Evolutionary conservation across 805 yeast species (phyloP).

Genomic region (Yarrowia sp.): DNA sequence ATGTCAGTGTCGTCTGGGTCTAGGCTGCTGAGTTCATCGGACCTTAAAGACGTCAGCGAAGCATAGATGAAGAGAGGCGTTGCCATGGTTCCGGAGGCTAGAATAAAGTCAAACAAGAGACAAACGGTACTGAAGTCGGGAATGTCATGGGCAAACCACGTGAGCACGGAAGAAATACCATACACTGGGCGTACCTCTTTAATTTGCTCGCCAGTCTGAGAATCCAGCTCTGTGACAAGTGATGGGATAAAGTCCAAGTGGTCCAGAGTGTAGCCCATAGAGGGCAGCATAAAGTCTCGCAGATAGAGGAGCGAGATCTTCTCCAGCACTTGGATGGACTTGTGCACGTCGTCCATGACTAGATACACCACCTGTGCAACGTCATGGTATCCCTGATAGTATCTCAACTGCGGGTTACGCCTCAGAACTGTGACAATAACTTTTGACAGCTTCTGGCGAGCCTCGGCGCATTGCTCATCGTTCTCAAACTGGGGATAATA

Average conservation of each 20-base stretch:
- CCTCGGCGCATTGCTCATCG: conserved; percentile 36
- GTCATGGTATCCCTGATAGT: conserved; percentile 94
- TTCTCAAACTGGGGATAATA: conserved; percentile 39
- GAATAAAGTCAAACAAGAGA: conserved; percentile 64
- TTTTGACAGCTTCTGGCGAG: conserved; percentile 44
- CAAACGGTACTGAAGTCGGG: conserved; percentile 48
- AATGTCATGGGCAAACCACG: conserved; percentile 73
- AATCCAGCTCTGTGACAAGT: conserved; percentile 51
- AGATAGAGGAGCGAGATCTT: conserved; percentile 57
- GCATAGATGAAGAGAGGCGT: conserved; percentile 60
- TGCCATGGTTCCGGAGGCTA: conserved; percentile 54
- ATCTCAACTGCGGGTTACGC: conserved; percentile 57
- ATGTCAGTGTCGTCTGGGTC: conserved; percentile 41
- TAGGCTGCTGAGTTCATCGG: conserved; percentile 45
- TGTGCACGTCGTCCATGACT: conserved; percentile 43
- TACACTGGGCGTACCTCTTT: conserved; percentile 53
- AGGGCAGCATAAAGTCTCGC: conserved; percentile 81
- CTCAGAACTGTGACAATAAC: conserved; percentile 56
- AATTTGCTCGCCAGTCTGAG: conserved; percentile 7
- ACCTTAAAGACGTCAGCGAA: conserved; percentile 47
- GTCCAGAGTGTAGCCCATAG: conserved; percentile 60
- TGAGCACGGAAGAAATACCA: conserved; percentile 72
- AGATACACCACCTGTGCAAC: conserved; percentile 64
- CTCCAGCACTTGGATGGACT: conserved; percentile 46
- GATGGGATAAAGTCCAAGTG: conserved; percentile 67